A percentile compares a stretch with the other conserved stretches of the same genome.
Conservation (phyloP, 257 asterid genomes). For the Plantago major region DNA sequence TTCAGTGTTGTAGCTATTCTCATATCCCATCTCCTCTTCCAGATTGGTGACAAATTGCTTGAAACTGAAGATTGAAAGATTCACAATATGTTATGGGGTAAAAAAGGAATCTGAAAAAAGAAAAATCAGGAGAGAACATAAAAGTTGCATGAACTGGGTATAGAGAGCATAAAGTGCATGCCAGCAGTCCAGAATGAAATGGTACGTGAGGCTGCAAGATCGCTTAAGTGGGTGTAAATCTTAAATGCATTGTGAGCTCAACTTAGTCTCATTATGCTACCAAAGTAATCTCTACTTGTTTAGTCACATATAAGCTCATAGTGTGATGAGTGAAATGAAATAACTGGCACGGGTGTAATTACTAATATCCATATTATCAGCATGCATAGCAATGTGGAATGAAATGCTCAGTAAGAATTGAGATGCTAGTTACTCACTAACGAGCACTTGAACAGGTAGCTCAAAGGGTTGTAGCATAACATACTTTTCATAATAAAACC, state of each 20-base stretch:
- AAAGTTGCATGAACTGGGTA: neutral
- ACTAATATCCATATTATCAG: neutral
- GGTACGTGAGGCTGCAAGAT: neutral
- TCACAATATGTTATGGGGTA: slow-evolving; percentile 15
- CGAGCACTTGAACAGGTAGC: slow-evolving; percentile 1
- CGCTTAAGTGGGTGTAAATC: neutral
- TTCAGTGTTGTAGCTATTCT: slow-evolving; percentile 29
- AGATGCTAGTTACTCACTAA: neutral
- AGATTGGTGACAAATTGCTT: slow-evolving; percentile 62
- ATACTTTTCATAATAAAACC: slow-evolving; percentile 69
- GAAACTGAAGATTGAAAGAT: slow-evolving; percentile 51
- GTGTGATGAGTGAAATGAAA: neutral
- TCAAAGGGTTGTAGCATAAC: slow-evolving; percentile 24
- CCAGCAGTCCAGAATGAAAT: neutral
- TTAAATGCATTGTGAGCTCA: no score
- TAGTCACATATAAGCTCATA: no score
- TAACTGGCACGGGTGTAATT: neutral
- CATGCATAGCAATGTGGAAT: neutral
- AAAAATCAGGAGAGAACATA: slow-evolving; percentile 1
- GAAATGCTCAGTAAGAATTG: neutral
- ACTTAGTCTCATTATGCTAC: no score
- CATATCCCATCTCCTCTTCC: slow-evolving; percentile 58
- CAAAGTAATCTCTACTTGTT: no score
- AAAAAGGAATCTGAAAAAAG: slow-evolving; percentile 8
- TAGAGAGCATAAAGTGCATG: neutral